Evolutionary conservation across 768 basidiomycete species (phyloP), one percentile per base, ranked within the genome.

Genomic region (Hygrophoropsis aurantiaca): DNA sequence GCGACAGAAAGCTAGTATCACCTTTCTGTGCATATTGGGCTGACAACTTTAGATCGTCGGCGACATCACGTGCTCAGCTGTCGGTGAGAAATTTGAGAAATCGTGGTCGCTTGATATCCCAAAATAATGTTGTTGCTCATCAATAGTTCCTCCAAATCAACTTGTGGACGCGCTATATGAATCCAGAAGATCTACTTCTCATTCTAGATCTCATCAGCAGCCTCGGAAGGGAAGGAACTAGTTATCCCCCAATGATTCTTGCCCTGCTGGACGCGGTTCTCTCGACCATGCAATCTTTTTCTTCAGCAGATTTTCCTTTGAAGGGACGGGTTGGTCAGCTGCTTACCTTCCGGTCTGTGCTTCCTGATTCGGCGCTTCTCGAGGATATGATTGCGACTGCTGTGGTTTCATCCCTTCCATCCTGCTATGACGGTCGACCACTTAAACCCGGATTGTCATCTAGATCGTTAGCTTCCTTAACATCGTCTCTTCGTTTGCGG

Each of bases 101-200:
- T 44, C 38, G 13, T 1, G 3, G 27, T 21, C 21, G 23, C 36
- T 33, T 44, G 27, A 3, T 33, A 11, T 45, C 39, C 18, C 53
- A 33, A 47, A 20, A n/a, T n/a, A n/a, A n/a, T n/a, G n/a, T n/a
- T n/a, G n/a, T n/a, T n/a, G n/a, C n/a, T 43, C 34, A 13, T 26
- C 21, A 18, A 33, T 26, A 41, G 43, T 41, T 42, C 35, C 41
- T n/a, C 40, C 38, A 59, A 20, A 58, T 65, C 15, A 36, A 44
- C 3, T 50, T 76, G 11, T 90, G 87, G 87, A 67, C 85, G 35
- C 71, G 67, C 33, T 85, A 77, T 55, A 73, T 85, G 54, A 59
- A 67, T 5, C 56, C 63, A 2, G 53, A 65, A 3, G 72, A 73
- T 13, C 58, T 82, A 3, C 63, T 80, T 3, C 52, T 60, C 5